phyloP scores from a whole-genome alignment of 768 basidiomycete species.

The Boletellus ananas region DNA sequence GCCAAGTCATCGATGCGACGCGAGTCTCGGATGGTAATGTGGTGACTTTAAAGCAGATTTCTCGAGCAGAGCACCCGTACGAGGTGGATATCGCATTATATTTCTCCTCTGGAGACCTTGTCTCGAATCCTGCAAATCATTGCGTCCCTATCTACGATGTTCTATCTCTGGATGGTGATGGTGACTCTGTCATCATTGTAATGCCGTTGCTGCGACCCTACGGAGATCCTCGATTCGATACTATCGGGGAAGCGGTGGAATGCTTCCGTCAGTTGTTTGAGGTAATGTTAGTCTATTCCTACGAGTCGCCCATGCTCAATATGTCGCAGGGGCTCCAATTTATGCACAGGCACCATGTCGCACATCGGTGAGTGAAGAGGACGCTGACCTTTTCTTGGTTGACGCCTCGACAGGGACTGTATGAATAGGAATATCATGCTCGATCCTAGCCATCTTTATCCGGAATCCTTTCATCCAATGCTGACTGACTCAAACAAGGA shows the following conservation, averaged over 20 bases:
- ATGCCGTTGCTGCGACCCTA: conserved; percentile 34
- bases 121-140: conserved; percentile 18
- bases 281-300: conserved; percentile 1
- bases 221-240: conserved; percentile 25
- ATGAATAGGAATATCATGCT: conserved; percentile 33
- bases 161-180: background rate
- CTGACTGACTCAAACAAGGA: conserved; percentile 14
- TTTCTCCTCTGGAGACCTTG: conserved; percentile 11
- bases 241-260: conserved; percentile 30
- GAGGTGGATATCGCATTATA: conserved; percentile 23
- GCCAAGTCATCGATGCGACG: conserved; percentile 24
- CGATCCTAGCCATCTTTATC: conserved; percentile 25
- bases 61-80: conserved; percentile 3
- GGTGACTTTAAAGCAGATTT: conserved; percentile 29
- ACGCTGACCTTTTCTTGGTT: background rate
- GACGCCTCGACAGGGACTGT: conserved; percentile 21
- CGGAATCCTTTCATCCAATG: conserved; percentile 26
- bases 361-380: conserved; percentile 9
- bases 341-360: conserved; percentile 23
- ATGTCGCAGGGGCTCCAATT: conserved; percentile 21
- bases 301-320: background rate
- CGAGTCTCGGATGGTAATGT: conserved; percentile 25
- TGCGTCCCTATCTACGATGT: conserved; percentile 25
- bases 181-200: conserved; percentile 15
- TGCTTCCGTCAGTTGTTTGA: conserved; percentile 32